phyloP scores from a whole-genome alignment of 2,329 filamentous ascomycete species.

The Sporothrix inflata region DNA sequence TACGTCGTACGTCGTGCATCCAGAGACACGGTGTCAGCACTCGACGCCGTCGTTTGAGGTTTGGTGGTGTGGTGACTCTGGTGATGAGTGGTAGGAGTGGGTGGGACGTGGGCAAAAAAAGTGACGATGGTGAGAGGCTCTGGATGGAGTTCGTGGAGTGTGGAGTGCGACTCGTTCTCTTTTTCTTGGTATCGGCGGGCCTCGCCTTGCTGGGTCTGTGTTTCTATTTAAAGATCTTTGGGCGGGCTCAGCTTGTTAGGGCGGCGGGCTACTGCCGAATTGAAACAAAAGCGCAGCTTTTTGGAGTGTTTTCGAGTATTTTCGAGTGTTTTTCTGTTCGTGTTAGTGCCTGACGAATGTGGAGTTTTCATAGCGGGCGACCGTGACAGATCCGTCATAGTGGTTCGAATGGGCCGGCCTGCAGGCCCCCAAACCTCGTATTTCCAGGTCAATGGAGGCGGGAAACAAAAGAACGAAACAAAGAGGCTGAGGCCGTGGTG shows the following conservation, averaged over 20 bases:
- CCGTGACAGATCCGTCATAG: not conserved
- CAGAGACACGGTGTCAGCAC: not conserved
- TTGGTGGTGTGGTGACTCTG: not conserved
- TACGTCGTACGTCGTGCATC: not conserved
- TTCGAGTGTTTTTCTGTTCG: not conserved
- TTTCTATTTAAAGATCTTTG: conserved; percentile 11
- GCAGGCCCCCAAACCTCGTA: conserved; percentile 9
- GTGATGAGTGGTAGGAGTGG: not conserved
- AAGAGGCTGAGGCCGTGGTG: conserved; percentile 14
- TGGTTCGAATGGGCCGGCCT: not conserved
- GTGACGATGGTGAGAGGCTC: not conserved
- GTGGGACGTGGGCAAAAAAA: too few species aligned
- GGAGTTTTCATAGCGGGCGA: not conserved
- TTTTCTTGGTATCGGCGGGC: not conserved
- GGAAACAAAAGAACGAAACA: not conserved
- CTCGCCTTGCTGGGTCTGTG: not conserved
- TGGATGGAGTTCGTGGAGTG: not conserved
- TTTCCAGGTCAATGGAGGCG: not conserved
- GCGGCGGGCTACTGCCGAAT: not conserved
- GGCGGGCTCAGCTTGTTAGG: not conserved
- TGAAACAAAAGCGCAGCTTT: not conserved
- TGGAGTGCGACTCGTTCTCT: not conserved
- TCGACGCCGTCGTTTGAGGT: conserved; percentile 8
- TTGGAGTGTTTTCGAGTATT: not conserved
- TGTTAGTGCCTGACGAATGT: not conserved